Evolutionary conservation across 2,329 filamentous ascomycete species (phyloP), one percentile per base, ranked within the genome.

Genomic region (Capronia americana): DNA sequence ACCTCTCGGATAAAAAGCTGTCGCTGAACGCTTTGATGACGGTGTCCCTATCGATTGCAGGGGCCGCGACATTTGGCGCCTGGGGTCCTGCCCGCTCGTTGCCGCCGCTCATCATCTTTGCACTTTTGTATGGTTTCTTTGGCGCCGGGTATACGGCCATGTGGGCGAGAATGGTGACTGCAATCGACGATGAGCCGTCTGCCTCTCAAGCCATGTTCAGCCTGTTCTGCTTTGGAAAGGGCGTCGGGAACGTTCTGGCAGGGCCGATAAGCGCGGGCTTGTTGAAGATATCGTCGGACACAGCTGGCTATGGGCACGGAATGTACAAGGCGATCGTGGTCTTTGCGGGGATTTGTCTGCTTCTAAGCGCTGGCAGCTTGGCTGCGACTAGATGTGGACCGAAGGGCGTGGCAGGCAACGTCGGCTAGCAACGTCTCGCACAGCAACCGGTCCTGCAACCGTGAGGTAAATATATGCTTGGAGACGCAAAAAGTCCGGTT

Each of bases 61-160:
- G 77, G 75, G 0, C 80, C 1, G 78, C 80, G 0, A 74, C 80
- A 0, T 82, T 84, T 61, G 70, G 81, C 0, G 64, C 81, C 30
- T 86, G 84, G 83, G 83, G 83, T 0, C 72, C 84, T 17, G 77
- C 81, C 0, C 74, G 75, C 2, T 76, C 75, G 72, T 6, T 86
- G 74, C 77, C 62, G 10, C 78, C 69, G 0, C 72, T 86, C 8
- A 73, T 76, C 24, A 69, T 80, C 1, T 84, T 83, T 59, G 74
- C 75, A 0, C 59, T 83, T 4, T 65, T 79, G 0, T 83, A 83
- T 63, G 82, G 81, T 3, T 74, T 82, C 48, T 83, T 82, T 48
- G 81, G 77, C 0, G 79, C 79, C 0, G 79, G 79, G 2, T 83
- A 78, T 61, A 80, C 78, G 1, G 74, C 76, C 2, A 76, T 78